Base-by-base conservation (phyloP, 257 asterid species). In the Lycium ferocissimum region DNA sequence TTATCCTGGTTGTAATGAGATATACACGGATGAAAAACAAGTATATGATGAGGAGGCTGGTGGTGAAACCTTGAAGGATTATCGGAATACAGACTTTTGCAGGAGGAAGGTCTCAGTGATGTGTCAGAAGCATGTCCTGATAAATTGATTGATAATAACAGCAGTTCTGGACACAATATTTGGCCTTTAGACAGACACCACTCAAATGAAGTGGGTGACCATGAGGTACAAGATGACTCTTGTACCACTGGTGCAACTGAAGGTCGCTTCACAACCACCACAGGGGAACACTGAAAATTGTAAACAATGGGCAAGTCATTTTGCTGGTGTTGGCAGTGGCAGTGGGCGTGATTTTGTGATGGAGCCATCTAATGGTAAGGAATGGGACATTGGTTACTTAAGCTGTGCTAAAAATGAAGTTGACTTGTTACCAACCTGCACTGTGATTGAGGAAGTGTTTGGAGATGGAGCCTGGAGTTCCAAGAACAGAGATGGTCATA, bases 401-500 rank as follows among this genome's bases (percentile, higher is more conserved):
- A 66, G 83, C 72, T 84, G 82, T 59, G 85, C 88, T 9, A 84
- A 85, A 45, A 85, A 83, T 62, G 89, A 87, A 84, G 83, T 82
- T 33, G 94, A 89, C 65, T 88, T 90, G 67, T 83, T 90, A 56
- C 88, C 93, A 26, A 90, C 93, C 4, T 85, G 88, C 86, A 62
- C 84, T 80, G 83, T 90, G 89, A 90, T 90, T 59, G 94, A 91
- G 73, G 94, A 91, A 83, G 91, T 91, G 22, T 91, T 91, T 61
- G 90, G 93, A 75, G 86, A 86, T 9, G 91, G 85, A 72, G 86
- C 89, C 76, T 88, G 87, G 87, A 87, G 87, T 85, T 67, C 70
- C 82, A 54, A 54, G 82, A 73, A 85, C 56, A 81, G 71, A 65
- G 91, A 88, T 76, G 87, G 86, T 59, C 80, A 86, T 54, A 76